Conservation (phyloP, 306 rosid genomes). For the Rosa lucieae region DNA sequence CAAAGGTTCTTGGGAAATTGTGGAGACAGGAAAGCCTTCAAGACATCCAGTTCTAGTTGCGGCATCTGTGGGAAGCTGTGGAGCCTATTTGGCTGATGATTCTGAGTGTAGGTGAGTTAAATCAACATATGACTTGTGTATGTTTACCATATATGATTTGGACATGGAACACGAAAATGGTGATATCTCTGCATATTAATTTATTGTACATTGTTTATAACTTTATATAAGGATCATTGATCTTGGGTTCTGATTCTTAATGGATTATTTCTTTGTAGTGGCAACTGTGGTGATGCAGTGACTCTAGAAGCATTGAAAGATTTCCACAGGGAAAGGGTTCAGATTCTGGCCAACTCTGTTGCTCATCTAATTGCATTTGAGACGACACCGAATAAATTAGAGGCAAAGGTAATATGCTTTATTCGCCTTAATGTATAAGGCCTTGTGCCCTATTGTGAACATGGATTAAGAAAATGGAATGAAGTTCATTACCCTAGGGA, state of each 20-base stretch:
- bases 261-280: slow-evolving; percentile 40
- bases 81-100: slow-evolving; percentile 81
- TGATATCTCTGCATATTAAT: not conserved
- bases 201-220: slow-evolving; percentile 3
- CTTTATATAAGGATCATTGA: not conserved
- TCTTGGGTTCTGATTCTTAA: not conserved
- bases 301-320: slow-evolving; percentile 62
- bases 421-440: not conserved
- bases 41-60: slow-evolving; percentile 65
- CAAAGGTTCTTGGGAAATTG: too few relatives aligned
- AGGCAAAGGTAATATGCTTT: slow-evolving; percentile 56
- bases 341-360: slow-evolving; percentile 67
- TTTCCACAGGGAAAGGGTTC: slow-evolving; percentile 74
- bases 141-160: not conserved
- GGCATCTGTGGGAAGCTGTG: slow-evolving; percentile 43
- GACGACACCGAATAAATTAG: slow-evolving; percentile 76
- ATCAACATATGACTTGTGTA: not conserved
- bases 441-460: not conserved
- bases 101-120: slow-evolving; percentile 51
- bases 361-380: slow-evolving; percentile 85
- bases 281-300: slow-evolving; percentile 31
- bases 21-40: slow-evolving; percentile 1
- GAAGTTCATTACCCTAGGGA: not conserved
- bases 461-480: not conserved
- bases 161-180: not conserved